Percentiles rank a stretch among this genome's conserved stretches.
phyloP scores from a whole-genome alignment of 345 rosid species.

The Ceriops zippeliana region DNA sequence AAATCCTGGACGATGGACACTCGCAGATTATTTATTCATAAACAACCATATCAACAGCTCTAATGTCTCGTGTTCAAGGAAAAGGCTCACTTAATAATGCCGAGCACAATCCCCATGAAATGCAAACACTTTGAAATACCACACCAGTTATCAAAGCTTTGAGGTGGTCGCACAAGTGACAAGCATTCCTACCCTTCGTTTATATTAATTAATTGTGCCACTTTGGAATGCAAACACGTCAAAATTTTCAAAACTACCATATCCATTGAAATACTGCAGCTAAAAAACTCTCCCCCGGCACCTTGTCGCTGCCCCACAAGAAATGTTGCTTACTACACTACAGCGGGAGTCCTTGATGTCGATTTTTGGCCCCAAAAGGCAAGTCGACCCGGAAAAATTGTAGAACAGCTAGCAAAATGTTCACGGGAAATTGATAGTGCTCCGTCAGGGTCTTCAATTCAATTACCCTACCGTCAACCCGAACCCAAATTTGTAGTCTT shows the following conservation, averaged over 20 bases:
- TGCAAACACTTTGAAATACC: no score
- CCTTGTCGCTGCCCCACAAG: neutral
- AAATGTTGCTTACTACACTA: neutral
- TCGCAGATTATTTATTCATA: no score
- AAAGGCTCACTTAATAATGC: no score
- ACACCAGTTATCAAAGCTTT: no score
- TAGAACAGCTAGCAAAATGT: neutral
- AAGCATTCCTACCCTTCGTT: neutral
- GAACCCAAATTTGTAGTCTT: conserved; percentile 89
- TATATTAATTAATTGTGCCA: neutral
- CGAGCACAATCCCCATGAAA: no score
- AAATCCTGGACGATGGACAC: no score
- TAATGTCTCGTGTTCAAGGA: no score
- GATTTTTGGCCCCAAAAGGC: neutral
- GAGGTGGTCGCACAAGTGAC: neutral
- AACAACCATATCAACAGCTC: no score
- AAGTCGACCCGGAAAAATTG: conserved; percentile 3
- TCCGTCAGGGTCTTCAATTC: conserved; percentile 8
- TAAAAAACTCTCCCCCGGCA: conserved; percentile 2
- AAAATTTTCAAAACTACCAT: neutral
- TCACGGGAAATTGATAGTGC: neutral
- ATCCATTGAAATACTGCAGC: conserved; percentile 6
- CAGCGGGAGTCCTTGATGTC: no score
- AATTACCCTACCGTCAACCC: conserved; percentile 82
- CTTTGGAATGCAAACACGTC: neutral